A percentile compares a stretch with the other conserved stretches of the same genome.
phyloP scores from a whole-genome alignment of 495 filamentous ascomycete species.

The Xylaria curta region DNA sequence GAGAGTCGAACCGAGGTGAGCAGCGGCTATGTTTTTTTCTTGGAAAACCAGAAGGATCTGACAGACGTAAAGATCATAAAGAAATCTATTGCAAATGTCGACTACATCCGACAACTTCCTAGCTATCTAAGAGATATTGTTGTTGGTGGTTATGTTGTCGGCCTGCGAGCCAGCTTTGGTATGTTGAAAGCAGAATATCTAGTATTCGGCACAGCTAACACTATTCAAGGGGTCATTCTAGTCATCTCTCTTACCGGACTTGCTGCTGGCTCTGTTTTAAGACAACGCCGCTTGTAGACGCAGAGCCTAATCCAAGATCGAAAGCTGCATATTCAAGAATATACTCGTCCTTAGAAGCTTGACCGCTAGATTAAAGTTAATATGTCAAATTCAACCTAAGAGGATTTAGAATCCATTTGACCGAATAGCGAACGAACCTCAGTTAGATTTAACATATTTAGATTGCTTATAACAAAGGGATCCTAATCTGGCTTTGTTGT shows the following conservation, averaged over 20 bases:
- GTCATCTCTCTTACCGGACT: slow-evolving; percentile 19
- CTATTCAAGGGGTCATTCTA: slow-evolving; percentile 1
- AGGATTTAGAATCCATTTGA: too few relatives aligned
- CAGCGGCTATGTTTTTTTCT: not conserved
- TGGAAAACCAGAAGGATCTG: not conserved
- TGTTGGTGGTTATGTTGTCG: slow-evolving; percentile 41
- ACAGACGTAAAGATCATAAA: slow-evolving; percentile 39
- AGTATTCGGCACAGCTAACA: slow-evolving; percentile 9
- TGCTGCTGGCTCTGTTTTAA: slow-evolving; percentile 3
- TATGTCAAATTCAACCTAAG: too few relatives aligned
- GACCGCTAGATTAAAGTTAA: not conserved
- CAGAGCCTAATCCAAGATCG: not conserved
- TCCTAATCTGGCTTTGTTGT: too few relatives aligned
- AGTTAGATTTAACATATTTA: too few relatives aligned
- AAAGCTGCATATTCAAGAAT: not conserved
- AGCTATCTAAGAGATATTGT: slow-evolving; percentile 40
- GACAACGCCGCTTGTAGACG: slow-evolving; percentile 15
- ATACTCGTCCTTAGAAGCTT: not conserved
- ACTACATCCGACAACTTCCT: slow-evolving; percentile 54
- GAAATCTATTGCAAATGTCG: slow-evolving; percentile 50
- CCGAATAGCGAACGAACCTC: too few relatives aligned
- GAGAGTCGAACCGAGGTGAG: slow-evolving; percentile 35
- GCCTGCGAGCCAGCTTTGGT: slow-evolving; percentile 40
- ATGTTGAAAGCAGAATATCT: not conserved
- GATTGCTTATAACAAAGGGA: too few relatives aligned